Conservation (phyloP, 495 filamentous ascomycete species). For the Apodospora peruviana region DNA sequence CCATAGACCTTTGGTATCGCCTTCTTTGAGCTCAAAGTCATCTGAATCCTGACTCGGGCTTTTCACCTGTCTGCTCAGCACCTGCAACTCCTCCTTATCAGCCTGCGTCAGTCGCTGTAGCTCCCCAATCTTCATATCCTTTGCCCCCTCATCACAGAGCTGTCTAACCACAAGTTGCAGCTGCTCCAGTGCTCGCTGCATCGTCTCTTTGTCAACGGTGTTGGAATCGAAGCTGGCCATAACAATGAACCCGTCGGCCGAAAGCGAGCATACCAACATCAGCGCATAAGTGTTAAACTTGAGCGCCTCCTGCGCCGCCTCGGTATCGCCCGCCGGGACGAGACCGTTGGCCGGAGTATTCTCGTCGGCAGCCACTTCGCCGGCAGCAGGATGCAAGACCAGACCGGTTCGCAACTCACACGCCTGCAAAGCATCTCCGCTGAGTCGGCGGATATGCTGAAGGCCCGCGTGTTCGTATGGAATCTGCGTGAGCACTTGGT, state of each 20-base stretch:
- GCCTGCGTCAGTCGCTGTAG: slow-evolving; percentile 19
- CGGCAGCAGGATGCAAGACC: slow-evolving; percentile 40
- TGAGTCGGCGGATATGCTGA: slow-evolving; percentile 61
- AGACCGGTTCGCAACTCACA: slow-evolving; percentile 51
- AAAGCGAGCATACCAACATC: slow-evolving; percentile 57
- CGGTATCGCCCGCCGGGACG: slow-evolving; percentile 39
- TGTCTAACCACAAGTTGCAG: slow-evolving; percentile 23
- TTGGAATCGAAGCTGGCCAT: slow-evolving; percentile 59
- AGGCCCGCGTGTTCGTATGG: slow-evolving; percentile 64
- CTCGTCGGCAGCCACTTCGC: slow-evolving; percentile 20
- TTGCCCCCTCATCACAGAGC: slow-evolving; percentile 21
- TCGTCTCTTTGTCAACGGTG: slow-evolving; percentile 24
- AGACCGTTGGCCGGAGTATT: slow-evolving; percentile 46
- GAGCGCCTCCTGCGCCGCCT: slow-evolving; percentile 56
- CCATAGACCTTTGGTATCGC: slow-evolving; percentile 24
- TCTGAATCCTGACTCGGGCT: not conserved
- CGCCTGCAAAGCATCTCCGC: slow-evolving; percentile 55
- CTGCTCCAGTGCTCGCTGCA: slow-evolving; percentile 28
- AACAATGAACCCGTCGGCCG: slow-evolving; percentile 49
- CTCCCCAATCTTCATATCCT: slow-evolving; percentile 17
- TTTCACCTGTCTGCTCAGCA: slow-evolving; percentile 6
- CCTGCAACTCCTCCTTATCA: slow-evolving; percentile 15
- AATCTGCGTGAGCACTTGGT: slow-evolving; percentile 45
- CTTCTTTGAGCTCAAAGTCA: slow-evolving; percentile 1
- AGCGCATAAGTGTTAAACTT: slow-evolving; percentile 65